A percentile compares a stretch with the other conserved stretches of the same genome.
Conservation (phyloP, 2,329 filamentous ascomycete species). For the Cylindrodendrum hubeiense region DNA sequence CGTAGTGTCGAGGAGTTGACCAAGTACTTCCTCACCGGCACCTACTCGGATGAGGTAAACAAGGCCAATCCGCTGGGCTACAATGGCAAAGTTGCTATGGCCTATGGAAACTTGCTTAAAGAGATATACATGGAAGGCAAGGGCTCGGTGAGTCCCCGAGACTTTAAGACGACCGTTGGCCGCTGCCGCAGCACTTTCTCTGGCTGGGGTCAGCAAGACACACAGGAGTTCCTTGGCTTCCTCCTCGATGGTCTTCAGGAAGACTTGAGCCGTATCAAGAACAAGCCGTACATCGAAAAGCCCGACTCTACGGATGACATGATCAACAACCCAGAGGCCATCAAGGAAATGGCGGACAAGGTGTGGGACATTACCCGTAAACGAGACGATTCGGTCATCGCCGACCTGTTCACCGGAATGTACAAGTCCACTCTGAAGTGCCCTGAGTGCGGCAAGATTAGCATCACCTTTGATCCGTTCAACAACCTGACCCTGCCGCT, state of each 20-base stretch:
- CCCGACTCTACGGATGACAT: constrained; percentile 98
- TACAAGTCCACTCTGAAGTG: constrained; percentile 98
- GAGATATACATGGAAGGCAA: constrained; percentile 81
- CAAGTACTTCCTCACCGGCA: constrained; percentile 85
- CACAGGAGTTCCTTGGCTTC: constrained; percentile 96
- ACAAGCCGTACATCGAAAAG: constrained; percentile 98
- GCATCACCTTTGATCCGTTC: constrained; percentile 98
- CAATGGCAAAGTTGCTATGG: constrained; percentile 85
- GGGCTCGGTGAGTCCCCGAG: constrained; percentile 79
- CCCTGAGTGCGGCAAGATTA: constrained; percentile 91
- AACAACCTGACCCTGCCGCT: constrained; percentile 93
- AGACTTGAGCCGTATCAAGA: constrained; percentile 91
- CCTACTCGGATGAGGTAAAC: constrained; percentile 87
- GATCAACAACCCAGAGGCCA: constrained; percentile 83
- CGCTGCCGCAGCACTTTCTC: constrained; percentile 87
- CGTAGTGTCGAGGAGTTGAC: constrained; percentile 94
- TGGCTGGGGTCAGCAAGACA: constrained; percentile 96
- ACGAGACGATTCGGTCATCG: constrained; percentile 94
- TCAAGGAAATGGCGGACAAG: constrained; percentile 85
- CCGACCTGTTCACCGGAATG: constrained; percentile 95
- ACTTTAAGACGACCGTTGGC: constrained; percentile 87
- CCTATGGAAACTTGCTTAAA: constrained; percentile 81
- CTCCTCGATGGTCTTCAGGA: constrained; percentile 95
- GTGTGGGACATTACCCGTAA: constrained; percentile 94
- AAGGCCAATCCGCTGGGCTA: constrained; percentile 86